Conservation (phyloP, 1,139 yeast species). For the Chernovozyma sophiae-reginae region DNA sequence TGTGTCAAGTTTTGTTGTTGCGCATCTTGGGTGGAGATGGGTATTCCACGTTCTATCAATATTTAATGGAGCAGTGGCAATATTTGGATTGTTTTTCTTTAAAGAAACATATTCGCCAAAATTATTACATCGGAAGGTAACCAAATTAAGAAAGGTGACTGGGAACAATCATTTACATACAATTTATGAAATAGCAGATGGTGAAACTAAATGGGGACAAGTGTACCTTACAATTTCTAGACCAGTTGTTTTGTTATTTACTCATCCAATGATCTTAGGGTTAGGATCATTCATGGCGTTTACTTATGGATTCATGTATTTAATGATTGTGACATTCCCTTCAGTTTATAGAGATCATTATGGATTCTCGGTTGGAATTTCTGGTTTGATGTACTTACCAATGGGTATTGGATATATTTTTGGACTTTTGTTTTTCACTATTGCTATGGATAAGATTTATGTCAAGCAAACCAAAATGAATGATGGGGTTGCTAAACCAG, state of each 20-base stretch:
- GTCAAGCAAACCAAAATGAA: slow-evolving; percentile 24
- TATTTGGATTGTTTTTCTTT: slow-evolving; percentile 31
- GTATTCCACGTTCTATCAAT: slow-evolving; percentile 39
- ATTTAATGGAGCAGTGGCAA: slow-evolving; percentile 38
- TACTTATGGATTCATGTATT: slow-evolving; percentile 45
- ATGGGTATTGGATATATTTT: slow-evolving; percentile 42
- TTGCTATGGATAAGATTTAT: slow-evolving; percentile 28
- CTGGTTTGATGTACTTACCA: slow-evolving; percentile 44
- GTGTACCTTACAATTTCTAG: slow-evolving; percentile 33
- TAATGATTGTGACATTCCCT: slow-evolving; percentile 45
- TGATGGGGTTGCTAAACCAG: slow-evolving; percentile 39
- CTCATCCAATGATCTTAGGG: slow-evolving; percentile 45
- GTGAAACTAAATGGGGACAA: slow-evolving; percentile 28
- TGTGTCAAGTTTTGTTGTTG: slow-evolving; percentile 52
- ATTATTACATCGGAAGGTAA: slow-evolving; percentile 30
- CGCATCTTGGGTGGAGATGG: slow-evolving; percentile 44
- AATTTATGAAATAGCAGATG: slow-evolving; percentile 39
- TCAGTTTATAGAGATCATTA: slow-evolving; percentile 29
- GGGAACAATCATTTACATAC: slow-evolving; percentile 40
- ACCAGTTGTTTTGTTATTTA: slow-evolving; percentile 35
- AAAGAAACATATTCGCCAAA: slow-evolving; percentile 41
- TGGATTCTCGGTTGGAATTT: slow-evolving; percentile 30
- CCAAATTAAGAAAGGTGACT: slow-evolving; percentile 27
- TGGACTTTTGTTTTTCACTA: slow-evolving; percentile 42
- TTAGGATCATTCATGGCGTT: slow-evolving; percentile 46